These are phyloP conservation scores for Tephrocybe sp. DNA, from an alignment of 768 basidiomycete genomes.

Conservation along the genomic window DNA sequence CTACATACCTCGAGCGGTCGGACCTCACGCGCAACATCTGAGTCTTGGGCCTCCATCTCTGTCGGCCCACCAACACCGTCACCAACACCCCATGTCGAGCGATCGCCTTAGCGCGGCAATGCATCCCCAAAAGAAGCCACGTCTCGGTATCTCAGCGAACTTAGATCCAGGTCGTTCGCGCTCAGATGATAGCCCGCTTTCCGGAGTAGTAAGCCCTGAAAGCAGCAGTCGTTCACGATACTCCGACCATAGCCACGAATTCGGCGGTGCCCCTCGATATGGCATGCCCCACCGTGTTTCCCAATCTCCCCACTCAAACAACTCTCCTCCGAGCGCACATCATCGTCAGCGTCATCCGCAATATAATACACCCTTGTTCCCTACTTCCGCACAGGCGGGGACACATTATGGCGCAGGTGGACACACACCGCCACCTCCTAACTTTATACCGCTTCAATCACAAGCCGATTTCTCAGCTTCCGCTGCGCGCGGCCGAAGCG, in stretches of 20 bases:
- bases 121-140: conserved; percentile 17
- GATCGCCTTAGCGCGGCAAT: conserved; percentile 21
- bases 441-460: conserved; percentile 32
- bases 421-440: conserved; percentile 21
- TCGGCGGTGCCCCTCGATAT: conserved; percentile 5
- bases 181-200: conserved; percentile 23
- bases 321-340: conserved; percentile 6
- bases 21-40: conserved; percentile 13
- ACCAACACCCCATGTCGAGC: conserved; percentile 27
- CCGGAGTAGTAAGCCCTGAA: conserved; percentile 12
- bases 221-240: conserved; percentile 15
- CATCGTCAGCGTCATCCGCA: conserved; percentile 14
- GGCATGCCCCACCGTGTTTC: conserved; percentile 12
- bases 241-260: conserved; percentile 5
- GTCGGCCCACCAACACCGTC: conserved; percentile 22
- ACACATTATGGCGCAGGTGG: conserved; percentile 2
- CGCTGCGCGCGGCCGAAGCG: conserved; percentile 3
- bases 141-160: conserved; percentile 7
- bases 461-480: conserved; percentile 21
- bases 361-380: conserved; percentile 27
- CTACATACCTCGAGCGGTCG: conserved; percentile 19
- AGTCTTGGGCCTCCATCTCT: conserved; percentile 26
- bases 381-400: conserved; percentile 17
- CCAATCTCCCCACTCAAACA: conserved; percentile 19
- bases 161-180: conserved; percentile 18